Conservation (phyloP, 139 green algal species). For the Pycnococcus provasolii region DNA sequence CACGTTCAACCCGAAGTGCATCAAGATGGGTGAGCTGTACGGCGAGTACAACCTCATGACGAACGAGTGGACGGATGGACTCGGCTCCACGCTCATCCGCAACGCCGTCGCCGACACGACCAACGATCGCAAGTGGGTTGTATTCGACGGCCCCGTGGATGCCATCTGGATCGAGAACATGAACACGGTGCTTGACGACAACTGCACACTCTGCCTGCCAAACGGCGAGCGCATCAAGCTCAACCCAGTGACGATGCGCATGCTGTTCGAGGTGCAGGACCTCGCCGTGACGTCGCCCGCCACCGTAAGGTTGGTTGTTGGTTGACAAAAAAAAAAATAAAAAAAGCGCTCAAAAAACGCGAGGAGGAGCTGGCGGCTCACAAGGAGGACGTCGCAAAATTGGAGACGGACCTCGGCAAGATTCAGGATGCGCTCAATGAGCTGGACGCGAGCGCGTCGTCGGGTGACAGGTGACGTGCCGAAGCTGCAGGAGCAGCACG, state of each 20-base stretch:
- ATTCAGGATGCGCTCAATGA: too few species aligned
- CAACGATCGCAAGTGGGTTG: constrained; percentile 57
- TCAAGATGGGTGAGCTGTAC: constrained; percentile 81
- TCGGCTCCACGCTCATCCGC: constrained; percentile 60
- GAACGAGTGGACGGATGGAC: constrained; percentile 73
- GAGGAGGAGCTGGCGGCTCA: too few species aligned
- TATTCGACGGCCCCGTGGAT: constrained; percentile 75
- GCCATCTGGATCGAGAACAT: constrained; percentile 77
- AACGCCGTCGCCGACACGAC: constrained; percentile 54
- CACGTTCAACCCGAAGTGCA: constrained; percentile 74
- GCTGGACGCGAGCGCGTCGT: too few species aligned
- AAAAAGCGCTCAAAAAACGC: too few species aligned
- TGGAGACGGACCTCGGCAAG: too few species aligned
- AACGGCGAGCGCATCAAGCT: constrained; percentile 81
- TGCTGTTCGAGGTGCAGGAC: constrained; percentile 77
- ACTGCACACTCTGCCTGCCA: constrained; percentile 67
- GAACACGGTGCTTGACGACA: constrained; percentile 72
- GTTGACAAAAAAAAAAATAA: too few species aligned
- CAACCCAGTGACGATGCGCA: constrained; percentile 54
- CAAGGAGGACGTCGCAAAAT: too few species aligned
- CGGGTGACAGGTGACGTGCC: too few species aligned
- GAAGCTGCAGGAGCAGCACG: too few species aligned
- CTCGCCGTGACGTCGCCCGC: constrained; percentile 56
- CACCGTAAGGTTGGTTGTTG: too few species aligned
- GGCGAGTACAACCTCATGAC: constrained; percentile 74